These are phyloP conservation scores for Pichia norvegensis DNA, from an alignment of 1,139 yeast species.

Conservation along the genomic window DNA sequence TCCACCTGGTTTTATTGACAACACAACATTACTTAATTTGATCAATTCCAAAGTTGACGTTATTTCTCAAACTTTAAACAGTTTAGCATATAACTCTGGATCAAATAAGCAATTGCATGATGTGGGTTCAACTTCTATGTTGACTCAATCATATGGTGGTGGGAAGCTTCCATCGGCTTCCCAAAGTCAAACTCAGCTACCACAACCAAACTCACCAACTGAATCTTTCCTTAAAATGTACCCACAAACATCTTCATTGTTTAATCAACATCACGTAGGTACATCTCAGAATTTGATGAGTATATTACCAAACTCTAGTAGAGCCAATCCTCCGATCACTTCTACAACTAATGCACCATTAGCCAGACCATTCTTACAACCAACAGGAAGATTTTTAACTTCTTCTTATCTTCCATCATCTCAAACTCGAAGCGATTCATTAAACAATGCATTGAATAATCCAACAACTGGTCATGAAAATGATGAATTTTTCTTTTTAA, in stretches of 20 bases:
- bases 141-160: background rate
- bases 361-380: constrained; percentile 11
- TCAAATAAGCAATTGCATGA: background rate
- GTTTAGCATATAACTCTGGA: background rate
- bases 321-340: background rate
- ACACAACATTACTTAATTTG: background rate
- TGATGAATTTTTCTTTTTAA: constrained; percentile 33
- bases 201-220: background rate
- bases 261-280: background rate
- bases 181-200: background rate
- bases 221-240: background rate
- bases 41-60: constrained; percentile 9
- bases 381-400: background rate
- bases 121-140: background rate
- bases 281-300: background rate
- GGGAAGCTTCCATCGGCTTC: background rate
- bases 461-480: constrained; percentile 8
- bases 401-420: background rate
- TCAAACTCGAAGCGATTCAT: background rate
- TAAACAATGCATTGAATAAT: background rate
- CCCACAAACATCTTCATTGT: background rate
- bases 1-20: background rate
- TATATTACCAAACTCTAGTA: background rate
- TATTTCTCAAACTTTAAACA: constrained; percentile 2
- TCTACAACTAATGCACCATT: constrained; percentile 8